phyloP scores from a whole-genome alignment of 1,284 basidiomycete species.

The Jaminaea rosea region DNA sequence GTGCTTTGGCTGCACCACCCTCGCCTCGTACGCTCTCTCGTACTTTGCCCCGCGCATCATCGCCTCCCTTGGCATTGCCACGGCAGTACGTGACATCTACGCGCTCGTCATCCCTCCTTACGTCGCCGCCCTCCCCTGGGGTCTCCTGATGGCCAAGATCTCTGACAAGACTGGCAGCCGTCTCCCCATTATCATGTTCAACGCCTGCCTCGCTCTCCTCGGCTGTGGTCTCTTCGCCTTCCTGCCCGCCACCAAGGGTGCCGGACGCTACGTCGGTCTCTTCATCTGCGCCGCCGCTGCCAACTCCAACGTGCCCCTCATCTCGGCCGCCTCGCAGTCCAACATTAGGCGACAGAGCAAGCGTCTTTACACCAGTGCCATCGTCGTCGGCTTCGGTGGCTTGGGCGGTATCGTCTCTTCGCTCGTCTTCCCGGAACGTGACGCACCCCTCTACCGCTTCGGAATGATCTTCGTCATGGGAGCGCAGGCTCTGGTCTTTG shows the following conservation, averaged over 20 bases:
- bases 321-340: conserved; percentile 36
- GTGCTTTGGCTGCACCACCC: conserved; percentile 43
- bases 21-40: conserved; percentile 23
- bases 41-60: conserved; percentile 51
- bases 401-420: conserved; percentile 50
- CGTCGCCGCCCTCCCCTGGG: background rate
- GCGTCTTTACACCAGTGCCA: conserved; percentile 45
- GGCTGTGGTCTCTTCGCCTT: conserved; percentile 48
- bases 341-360: conserved; percentile 50
- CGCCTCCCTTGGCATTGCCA: conserved; percentile 49
- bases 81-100: conserved; percentile 17
- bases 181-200: conserved; percentile 45
- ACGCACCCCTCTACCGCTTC: conserved; percentile 31
- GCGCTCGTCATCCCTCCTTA: background rate
- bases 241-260: conserved; percentile 23
- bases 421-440: conserved; percentile 38
- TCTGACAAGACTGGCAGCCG: conserved; percentile 24
- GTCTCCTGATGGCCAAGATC: background rate
- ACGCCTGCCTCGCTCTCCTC: conserved; percentile 42
- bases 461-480: conserved; percentile 32
- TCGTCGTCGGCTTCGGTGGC: conserved; percentile 49
- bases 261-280: conserved; percentile 47
- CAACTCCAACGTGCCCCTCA: conserved; percentile 35
- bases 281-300: conserved; percentile 49
- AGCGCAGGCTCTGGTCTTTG: conserved; percentile 24